Evolutionary conservation across 23 red algal genomes (phyloP), one percentile per base, ranked within the genome.

Genomic region (Gracilariopsis chorda): DNA sequence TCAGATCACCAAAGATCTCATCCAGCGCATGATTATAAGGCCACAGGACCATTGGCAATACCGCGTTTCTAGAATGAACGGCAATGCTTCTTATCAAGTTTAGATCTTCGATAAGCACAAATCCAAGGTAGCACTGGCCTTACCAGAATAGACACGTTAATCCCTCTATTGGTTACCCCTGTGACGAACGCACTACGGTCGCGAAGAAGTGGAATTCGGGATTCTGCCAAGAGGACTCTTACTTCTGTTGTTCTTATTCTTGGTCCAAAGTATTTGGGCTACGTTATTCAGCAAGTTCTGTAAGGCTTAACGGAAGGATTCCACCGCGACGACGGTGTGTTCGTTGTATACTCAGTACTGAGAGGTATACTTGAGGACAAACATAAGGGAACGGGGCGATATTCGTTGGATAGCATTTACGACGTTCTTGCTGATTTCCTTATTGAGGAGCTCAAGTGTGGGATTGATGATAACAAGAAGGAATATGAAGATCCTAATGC

Each of bases 401-500:
- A 79, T 48, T 51, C 60, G 28, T 48, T 91, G 25, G 88, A 91
- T 51, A 43, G 46, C 25, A 42, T 40, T 60, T 60, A 60, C 24
- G 74, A 74, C 27, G 29, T 81, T 14, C 29, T 91, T 46, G 58
- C 88, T 70, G 44, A 65, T 13, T 72, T 61, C 30, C 59, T 91
- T 27, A 29, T 60, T 49, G 75, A 91, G 33, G 88, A 91, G 55
- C 61, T 91, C 16, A 49, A 82, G 45, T 17, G 61, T 49, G 88
- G 88, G 46, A 63, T 69, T 21, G 34, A 35, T 52, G 58, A 55
- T 5, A 47, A 23, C 20, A 34, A 16, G 39, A 91, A 82, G 35
- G 88, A 91, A 48, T 91, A 79, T 46, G 88, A 91, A 52, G 77
- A 91, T 71, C 88, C 88, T 21, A 91, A 91, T 43, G 73, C 77